A percentile compares a stretch with the other conserved stretches of the same genome.
phyloP scores from a whole-genome alignment of 2,329 filamentous ascomycete species.

The Phaeophleospora eucalypticola region DNA sequence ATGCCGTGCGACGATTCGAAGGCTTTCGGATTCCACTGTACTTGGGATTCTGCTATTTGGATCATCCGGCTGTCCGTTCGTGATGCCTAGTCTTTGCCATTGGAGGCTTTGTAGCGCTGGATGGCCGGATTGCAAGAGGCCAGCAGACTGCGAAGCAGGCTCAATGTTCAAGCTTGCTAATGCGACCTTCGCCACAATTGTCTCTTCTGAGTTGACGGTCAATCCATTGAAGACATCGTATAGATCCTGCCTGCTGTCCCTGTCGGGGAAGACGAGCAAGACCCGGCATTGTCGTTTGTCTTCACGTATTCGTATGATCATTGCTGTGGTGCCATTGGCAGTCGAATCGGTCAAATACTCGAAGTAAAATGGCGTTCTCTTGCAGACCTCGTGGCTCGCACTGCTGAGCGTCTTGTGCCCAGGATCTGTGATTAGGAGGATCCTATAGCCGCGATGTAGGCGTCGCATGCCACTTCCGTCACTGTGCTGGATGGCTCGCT shows the following conservation, averaged over 20 bases:
- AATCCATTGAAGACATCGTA: constrained; percentile 72
- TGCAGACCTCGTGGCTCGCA: constrained; percentile 65
- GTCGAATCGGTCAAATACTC: constrained; percentile 57
- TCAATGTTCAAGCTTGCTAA: constrained; percentile 64
- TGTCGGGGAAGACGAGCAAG: constrained; percentile 71
- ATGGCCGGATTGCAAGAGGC: constrained; percentile 37
- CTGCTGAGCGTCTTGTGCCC: constrained; percentile 73
- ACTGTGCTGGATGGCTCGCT: constrained; percentile 62
- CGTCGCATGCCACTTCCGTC: constrained; percentile 69
- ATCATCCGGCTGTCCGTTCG: constrained; percentile 63
- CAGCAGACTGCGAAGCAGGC: constrained; percentile 47
- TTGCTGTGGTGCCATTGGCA: constrained; percentile 64
- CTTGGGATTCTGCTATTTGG: constrained; percentile 55
- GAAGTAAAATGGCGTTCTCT: constrained; percentile 68
- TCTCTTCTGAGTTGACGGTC: constrained; percentile 63
- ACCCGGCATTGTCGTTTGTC: constrained; percentile 64
- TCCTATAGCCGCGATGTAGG: constrained; percentile 73
- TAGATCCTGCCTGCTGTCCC: constrained; percentile 65
- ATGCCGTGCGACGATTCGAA: constrained; percentile 69
- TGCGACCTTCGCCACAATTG: constrained; percentile 65
- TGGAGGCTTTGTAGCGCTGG: constrained; percentile 43
- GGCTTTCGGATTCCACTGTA: constrained; percentile 70
- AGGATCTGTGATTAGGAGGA: constrained; percentile 73
- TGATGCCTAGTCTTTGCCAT: constrained; percentile 66
- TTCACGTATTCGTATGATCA: constrained; percentile 68